A percentile compares a stretch with the other conserved stretches of the same genome.
Evolutionary conservation across 2,329 filamentous ascomycete genomes (phyloP).

Genomic region (Arthrobotrys pseudoclavata): DNA sequence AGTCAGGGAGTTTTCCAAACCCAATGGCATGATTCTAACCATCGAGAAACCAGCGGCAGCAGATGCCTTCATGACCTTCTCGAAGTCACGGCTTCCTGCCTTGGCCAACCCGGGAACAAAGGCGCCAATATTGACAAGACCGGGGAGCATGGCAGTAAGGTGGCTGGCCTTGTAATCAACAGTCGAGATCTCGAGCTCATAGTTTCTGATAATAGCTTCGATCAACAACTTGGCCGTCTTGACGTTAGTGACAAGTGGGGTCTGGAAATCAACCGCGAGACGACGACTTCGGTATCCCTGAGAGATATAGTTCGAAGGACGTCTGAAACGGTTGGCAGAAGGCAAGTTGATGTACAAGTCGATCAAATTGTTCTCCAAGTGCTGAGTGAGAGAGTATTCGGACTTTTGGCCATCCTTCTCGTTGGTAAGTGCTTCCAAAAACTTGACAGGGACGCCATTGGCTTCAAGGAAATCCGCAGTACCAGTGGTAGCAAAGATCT

Average conservation of each 20-base stretch:
- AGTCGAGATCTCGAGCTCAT: conserved; percentile 83
- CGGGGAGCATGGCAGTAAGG: conserved; percentile 79
- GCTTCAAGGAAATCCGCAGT: conserved; percentile 97
- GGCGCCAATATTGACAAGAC: conserved; percentile 82
- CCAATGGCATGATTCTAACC: conserved; percentile 83
- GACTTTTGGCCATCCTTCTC: conserved; percentile 87
- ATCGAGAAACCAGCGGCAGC: conserved; percentile 82
- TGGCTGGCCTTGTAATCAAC: conserved; percentile 95
- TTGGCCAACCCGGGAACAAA: conserved; percentile 81
- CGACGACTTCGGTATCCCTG: conserved; percentile 95
- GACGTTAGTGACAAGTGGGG: conserved; percentile 96
- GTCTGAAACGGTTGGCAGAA: conserved; percentile 97
- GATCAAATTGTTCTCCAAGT: conserved; percentile 96
- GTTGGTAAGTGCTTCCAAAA: conserved; percentile 83
- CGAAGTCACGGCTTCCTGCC: conserved; percentile 76
- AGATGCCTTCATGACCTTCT: conserved; percentile 79
- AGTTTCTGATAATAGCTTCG: conserved; percentile 91
- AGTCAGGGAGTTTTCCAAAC: conserved; percentile 79
- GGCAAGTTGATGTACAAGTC: conserved; percentile 99
- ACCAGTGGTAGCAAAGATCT: conserved; percentile 94
- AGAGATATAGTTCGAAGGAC: conserved; percentile 98
- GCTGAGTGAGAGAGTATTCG: conserved; percentile 96
- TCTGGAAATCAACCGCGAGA: conserved; percentile 98
- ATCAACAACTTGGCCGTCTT: conserved; percentile 99
- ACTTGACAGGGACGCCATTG: conserved; percentile 91